phyloP scores from a whole-genome alignment of 805 yeast species.

The Candida vaughaniae region DNA sequence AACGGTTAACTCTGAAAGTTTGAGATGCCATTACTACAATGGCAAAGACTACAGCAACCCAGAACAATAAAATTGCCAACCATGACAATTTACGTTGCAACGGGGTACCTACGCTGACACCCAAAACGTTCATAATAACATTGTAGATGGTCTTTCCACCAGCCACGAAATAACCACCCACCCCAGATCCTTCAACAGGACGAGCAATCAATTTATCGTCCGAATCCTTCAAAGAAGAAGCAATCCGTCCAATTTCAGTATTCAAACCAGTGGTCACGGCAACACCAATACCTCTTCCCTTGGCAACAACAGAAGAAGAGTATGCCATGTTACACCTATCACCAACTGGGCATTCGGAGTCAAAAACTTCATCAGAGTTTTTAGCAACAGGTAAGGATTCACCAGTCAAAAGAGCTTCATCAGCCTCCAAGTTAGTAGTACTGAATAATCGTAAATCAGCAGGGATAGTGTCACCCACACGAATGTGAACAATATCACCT shows the following conservation, averaged over 20 bases:
- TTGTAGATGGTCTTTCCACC: slow-evolving; percentile 49
- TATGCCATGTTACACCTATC: slow-evolving; percentile 73
- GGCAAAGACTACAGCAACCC: slow-evolving; percentile 81
- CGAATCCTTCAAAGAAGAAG: slow-evolving; percentile 49
- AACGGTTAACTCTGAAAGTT: slow-evolving; percentile 66
- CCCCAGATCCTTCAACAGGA: slow-evolving; percentile 41
- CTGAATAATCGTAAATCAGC: slow-evolving; percentile 66
- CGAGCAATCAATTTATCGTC: slow-evolving; percentile 42
- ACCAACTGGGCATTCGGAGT: slow-evolving; percentile 55
- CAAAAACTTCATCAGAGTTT: slow-evolving; percentile 36
- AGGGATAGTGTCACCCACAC: slow-evolving; percentile 74
- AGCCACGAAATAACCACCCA: slow-evolving; percentile 48
- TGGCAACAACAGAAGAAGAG: slow-evolving; percentile 66
- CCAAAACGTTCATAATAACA: slow-evolving; percentile 65
- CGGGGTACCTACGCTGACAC: slow-evolving; percentile 79
- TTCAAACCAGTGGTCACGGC: slow-evolving; percentile 65
- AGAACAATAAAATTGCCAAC: slow-evolving; percentile 70
- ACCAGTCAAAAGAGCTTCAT: slow-evolving; percentile 66
- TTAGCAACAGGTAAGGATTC: slow-evolving; percentile 67
- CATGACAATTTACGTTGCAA: slow-evolving; percentile 72
- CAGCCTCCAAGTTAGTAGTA: slow-evolving; percentile 65
- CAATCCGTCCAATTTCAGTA: slow-evolving; percentile 77
- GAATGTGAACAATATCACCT: slow-evolving; percentile 64
- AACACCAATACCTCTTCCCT: slow-evolving; percentile 73
- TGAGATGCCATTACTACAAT: slow-evolving; percentile 86